Evolutionary conservation across 2,329 filamentous ascomycete species (phyloP), one percentile per base, ranked within the genome.

Genomic region (Sphaerostilbella broomeana): DNA sequence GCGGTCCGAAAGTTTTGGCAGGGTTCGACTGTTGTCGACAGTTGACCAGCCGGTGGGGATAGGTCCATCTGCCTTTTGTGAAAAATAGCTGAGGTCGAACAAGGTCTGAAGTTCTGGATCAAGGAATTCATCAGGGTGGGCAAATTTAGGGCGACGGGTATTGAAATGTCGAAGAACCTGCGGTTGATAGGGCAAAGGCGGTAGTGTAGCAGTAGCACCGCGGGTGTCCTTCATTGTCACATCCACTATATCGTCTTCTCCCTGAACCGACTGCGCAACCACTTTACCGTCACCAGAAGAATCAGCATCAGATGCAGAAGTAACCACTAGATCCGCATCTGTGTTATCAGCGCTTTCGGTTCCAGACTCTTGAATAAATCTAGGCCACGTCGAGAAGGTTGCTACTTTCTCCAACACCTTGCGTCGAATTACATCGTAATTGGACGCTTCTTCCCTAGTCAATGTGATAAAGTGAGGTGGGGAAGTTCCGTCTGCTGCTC

Each of bases 241-340:
- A 55, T 95, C 86, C 5, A 97, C 85, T 53, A 95, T 78, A 45
- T 86, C 86, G 45, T 95, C 89, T 58, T 95, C 90, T 8, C 87
- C 85, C 57, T 89, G 82, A 2, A 94, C 75, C 3, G 89, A 95
- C 19, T 78, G 75, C 30, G 86, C 82, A 42, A 82, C 76, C 32
- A 95, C 72, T 54, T 83, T 84, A 16, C 75, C 70, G 48, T 84
- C 84, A 8, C 74, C 76, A 4, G 79, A 79, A 4, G 79, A 82
- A 46, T 84, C 77, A 4, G 74, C 76, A 46, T 79, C 75, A 1
- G 77, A 80, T 15, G 68, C 70, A 12, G 69, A 81, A 41, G 81
- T 77, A 9, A 84, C 67, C 15, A 86, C 74, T 30, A 82, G 73
- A 51, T 90, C 86, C 2, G 78, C 77, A 40, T 86, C 83, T 7